Percentiles rank a stretch among this genome's conserved stretches.
Evolutionary conservation across 495 filamentous ascomycete genomes (phyloP).

Genomic region (Daldinia loculata): DNA sequence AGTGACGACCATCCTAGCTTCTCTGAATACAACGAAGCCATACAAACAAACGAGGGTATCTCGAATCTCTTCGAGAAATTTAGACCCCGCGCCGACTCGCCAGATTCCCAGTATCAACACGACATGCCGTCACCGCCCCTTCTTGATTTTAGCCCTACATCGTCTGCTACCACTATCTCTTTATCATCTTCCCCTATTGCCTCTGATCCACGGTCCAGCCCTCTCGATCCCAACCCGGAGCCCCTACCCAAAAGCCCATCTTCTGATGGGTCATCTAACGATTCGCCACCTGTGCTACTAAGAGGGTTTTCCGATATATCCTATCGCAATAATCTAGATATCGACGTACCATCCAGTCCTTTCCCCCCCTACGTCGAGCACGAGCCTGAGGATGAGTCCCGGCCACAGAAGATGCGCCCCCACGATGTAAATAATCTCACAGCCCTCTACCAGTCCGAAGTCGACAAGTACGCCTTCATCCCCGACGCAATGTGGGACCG

Average conservation of each 20-base stretch:
- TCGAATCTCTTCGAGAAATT: neutral
- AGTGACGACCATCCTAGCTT: neutral
- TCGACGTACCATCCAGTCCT: neutral
- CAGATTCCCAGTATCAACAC: neutral
- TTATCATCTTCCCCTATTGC: neutral
- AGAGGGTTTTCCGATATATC: neutral
- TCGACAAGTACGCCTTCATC: neutral
- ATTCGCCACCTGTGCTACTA: too few relatives aligned
- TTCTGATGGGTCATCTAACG: neutral
- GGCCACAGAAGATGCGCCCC: conserved; percentile 18
- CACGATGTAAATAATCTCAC: conserved; percentile 17
- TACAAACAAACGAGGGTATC: conserved; percentile 6
- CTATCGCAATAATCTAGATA: neutral
- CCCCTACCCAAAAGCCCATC: neutral
- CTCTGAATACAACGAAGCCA: conserved; percentile 10
- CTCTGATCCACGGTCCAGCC: neutral
- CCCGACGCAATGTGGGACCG: conserved; percentile 1
- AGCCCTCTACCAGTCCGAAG: neutral
- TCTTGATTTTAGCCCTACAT: neutral
- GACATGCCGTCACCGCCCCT: neutral
- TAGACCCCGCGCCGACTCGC: neutral
- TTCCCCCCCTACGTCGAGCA: neutral
- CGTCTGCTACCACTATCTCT: neutral
- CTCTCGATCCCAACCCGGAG: neutral
- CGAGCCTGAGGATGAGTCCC: neutral